phyloP scores from a whole-genome alignment of 2,329 filamentous ascomycete species.

The Nigrospora osmanthi region DNA sequence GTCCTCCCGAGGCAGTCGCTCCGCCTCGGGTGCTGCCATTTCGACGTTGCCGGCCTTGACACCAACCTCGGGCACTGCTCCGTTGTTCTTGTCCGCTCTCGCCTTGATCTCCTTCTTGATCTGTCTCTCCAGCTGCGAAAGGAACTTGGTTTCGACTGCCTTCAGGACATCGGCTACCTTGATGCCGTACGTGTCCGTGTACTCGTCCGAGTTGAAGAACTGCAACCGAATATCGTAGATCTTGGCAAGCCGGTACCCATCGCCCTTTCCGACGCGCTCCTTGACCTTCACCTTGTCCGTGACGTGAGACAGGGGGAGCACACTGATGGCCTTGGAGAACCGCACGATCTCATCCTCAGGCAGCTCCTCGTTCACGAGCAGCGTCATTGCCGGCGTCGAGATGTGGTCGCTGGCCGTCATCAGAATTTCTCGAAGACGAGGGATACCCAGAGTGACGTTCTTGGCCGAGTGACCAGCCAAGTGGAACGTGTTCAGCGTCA shows the following conservation, averaged over 20 bases:
- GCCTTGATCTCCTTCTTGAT: constrained; percentile 79
- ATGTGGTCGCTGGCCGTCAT: constrained; percentile 93
- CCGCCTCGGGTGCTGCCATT: constrained; percentile 31
- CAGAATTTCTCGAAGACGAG: constrained; percentile 90
- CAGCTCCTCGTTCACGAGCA: constrained; percentile 69
- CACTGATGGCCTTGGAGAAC: constrained; percentile 89
- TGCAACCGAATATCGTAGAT: constrained; percentile 75
- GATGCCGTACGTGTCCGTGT: constrained; percentile 80
- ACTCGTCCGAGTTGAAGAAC: constrained; percentile 81
- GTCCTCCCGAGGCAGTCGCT: constrained; percentile 32
- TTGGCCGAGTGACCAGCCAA: constrained; percentile 96
- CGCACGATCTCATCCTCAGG: constrained; percentile 59
- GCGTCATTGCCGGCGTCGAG: constrained; percentile 83
- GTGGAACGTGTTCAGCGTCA: constrained; percentile 99
- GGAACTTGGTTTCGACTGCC: constrained; percentile 73
- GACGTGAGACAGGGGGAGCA: constrained; percentile 75
- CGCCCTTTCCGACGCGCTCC: constrained; percentile 69
- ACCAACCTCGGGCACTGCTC: constrained; percentile 69
- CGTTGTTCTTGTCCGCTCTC: constrained; percentile 56
- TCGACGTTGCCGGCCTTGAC: constrained; percentile 45
- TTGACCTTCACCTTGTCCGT: constrained; percentile 74
- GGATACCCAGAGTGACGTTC: constrained; percentile 98
- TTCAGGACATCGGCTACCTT: constrained; percentile 66
- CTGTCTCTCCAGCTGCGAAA: constrained; percentile 62
- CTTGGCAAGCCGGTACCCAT: constrained; percentile 65